phyloP scores from a whole-genome alignment of 306 rosid species.

The Prinsepia uniflora region DNA sequence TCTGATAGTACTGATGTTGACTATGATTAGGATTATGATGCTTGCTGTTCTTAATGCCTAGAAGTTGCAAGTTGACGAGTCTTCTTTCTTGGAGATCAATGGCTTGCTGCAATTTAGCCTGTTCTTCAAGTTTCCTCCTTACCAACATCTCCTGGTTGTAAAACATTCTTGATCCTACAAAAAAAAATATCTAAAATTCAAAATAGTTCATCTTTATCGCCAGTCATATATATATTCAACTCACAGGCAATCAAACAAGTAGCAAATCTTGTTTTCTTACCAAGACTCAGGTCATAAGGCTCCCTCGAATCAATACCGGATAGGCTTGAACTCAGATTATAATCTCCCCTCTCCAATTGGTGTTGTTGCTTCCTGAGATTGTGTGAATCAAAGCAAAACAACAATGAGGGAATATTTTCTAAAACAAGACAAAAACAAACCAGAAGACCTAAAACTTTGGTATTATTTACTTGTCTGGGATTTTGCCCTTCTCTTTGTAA shows the following conservation, averaged over 20 bases:
- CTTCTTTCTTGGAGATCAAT: conserved; percentile 77
- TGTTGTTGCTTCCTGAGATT: conserved; percentile 42
- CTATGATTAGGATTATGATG: conserved; percentile 31
- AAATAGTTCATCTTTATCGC: neutral
- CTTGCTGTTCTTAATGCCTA: conserved; percentile 53
- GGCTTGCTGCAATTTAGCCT: conserved; percentile 71
- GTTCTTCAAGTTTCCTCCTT: conserved; percentile 69
- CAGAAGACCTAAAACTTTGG: neutral
- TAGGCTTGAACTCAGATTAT: conserved; percentile 38
- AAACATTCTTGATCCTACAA: conserved; percentile 63
- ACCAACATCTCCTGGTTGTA: conserved; percentile 62
- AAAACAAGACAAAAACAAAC: conserved; percentile 1
- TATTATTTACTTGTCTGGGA: conserved; percentile 58
- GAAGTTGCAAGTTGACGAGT: conserved; percentile 70
- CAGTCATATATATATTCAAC: neutral
- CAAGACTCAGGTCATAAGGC: conserved; percentile 29
- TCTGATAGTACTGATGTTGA: conserved; percentile 36
- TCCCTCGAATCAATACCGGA: conserved; percentile 37
- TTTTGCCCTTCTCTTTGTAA: conserved; percentile 94
- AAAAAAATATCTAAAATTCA: conserved; percentile 1
- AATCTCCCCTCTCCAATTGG: conserved; percentile 43
- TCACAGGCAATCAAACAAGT: neutral
- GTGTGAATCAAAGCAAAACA: neutral
- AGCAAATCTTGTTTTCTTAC: conserved; percentile 16
- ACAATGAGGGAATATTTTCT: neutral